Evolutionary conservation across 2,329 filamentous ascomycete genomes (phyloP), one percentile per base, ranked within the genome.

Genomic region (Colletotrichum lindemuthianum): DNA sequence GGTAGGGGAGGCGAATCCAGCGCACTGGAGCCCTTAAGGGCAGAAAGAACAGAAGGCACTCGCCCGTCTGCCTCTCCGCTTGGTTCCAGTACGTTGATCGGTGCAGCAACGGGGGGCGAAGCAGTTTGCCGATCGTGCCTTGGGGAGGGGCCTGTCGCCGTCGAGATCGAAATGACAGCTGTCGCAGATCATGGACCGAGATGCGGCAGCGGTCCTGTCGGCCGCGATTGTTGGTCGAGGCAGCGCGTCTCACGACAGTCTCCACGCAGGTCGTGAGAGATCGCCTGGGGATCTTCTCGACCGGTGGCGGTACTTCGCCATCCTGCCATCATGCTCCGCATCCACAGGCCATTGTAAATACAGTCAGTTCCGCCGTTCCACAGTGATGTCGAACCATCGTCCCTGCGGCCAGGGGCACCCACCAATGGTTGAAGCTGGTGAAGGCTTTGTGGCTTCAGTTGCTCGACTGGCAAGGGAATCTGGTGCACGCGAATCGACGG

Each of bases 191-290:
- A 24, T 24, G 24, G 24, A 24, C 34, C 47, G 13, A 8, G 9
- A 47, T n/a, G 24, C 10, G 45, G 40, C 6, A 43, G 9, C 6
- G 12, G 12, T 37, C 45, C 24, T 41, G 47, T 34, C 43, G 51
- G 34, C 11, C 12, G 36, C 32, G 4, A n/a, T 33, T n/a, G 49
- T 13, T 39, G 8, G 24, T 33, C 15, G 24, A n/a, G n/a, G 12
- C 15, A 12, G n/a, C 15, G 32, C 13, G 2, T 47, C 33, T 15
- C 36, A 24, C 24, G 24, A 24, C 24, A 24, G 24, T 24, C 24
- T 24, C 24, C 33, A n/a, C 33, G 57, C 40, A 51, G 57, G 61
- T 65, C 61, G 32, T 41, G 15, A 10, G n/a, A 37, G 34, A n/a
- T 12, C 16, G 10, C 10, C 43, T 24, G 16, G 32, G 9, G 36